Conservation (phyloP, 108 stramenopile genomes). For the Fragilaria crotonensis region DNA sequence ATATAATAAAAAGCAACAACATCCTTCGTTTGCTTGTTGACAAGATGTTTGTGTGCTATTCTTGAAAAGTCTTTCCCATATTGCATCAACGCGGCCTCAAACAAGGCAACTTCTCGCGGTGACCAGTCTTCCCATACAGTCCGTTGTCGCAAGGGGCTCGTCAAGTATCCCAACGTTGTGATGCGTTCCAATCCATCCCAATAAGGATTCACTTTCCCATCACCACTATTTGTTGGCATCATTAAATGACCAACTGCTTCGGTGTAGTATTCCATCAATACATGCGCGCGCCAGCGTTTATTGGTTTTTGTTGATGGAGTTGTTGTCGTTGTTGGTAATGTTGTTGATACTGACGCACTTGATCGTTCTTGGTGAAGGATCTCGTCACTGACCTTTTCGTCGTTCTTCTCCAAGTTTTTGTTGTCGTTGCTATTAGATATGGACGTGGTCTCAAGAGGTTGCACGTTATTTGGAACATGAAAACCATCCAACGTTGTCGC, state of each 20-base stretch:
- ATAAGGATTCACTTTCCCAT: conserved; percentile 21
- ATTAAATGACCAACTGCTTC: conserved; percentile 43
- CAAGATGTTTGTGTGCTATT: conserved; percentile 42
- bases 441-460: too few relatives aligned
- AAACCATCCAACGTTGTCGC: too few relatives aligned
- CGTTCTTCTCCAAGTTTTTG: too few relatives aligned
- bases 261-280: conserved; percentile 70
- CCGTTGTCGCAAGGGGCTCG: conserved; percentile 62
- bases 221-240: conserved; percentile 37
- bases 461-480: too few relatives aligned
- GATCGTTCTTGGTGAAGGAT: too few relatives aligned
- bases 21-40: conserved; percentile 81
- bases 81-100: conserved; percentile 72
- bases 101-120: conserved; percentile 79
- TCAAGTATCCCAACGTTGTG: conserved; percentile 50
- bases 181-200: conserved; percentile 47
- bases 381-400: too few relatives aligned
- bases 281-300: conserved; percentile 36
- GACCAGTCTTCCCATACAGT: conserved; percentile 82
- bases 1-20: conserved; percentile 95
- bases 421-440: too few relatives aligned
- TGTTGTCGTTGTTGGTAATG: too few relatives aligned
- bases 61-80: conserved; percentile 81
- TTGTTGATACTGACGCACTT: too few relatives aligned
- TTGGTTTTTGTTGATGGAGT: too few relatives aligned